These are phyloP conservation scores for Hygrophorus pudorinus DNA, from an alignment of 768 basidiomycete species.

Conservation along the genomic window DNA sequence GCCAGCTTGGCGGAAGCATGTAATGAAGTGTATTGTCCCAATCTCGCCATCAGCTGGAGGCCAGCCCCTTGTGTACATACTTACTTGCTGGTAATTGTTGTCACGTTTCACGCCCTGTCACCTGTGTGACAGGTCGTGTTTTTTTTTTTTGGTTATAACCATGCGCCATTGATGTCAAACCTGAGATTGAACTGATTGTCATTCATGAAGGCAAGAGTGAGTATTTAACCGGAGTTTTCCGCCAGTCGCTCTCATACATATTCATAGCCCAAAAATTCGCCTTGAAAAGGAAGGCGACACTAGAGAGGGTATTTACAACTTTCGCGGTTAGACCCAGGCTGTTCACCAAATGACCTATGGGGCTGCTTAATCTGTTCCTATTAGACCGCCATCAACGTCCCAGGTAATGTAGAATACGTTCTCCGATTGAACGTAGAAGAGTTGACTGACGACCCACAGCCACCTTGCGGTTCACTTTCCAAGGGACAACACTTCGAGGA, in stretches of 20 bases:
- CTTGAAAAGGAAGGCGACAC: too few relatives aligned
- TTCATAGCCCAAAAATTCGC: too few relatives aligned
- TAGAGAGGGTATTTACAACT: too few relatives aligned
- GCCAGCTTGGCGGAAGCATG: constrained; percentile 13
- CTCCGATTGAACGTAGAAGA: not conserved
- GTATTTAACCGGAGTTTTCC: not conserved
- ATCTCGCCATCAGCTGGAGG: not conserved
- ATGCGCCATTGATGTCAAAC: too few relatives aligned
- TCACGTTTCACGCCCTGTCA: not conserved
- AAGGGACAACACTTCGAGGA: not conserved
- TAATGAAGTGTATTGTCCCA: not conserved
- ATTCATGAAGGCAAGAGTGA: not conserved
- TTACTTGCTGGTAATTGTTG: not conserved
- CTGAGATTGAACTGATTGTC: not conserved
- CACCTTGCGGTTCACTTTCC: constrained; percentile 3
- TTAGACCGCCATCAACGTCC: too few relatives aligned
- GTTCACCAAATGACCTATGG: not conserved
- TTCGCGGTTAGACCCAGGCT: too few relatives aligned
- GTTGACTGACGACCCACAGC: not conserved
- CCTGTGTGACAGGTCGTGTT: not conserved
- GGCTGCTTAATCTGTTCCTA: not conserved
- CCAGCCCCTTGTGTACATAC: not conserved
- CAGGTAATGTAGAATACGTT: not conserved
- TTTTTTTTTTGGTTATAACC: not conserved
- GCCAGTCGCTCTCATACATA: not conserved